Base-by-base conservation (phyloP, 441 rosid genomes). In the Mallotus japonicus region DNA sequence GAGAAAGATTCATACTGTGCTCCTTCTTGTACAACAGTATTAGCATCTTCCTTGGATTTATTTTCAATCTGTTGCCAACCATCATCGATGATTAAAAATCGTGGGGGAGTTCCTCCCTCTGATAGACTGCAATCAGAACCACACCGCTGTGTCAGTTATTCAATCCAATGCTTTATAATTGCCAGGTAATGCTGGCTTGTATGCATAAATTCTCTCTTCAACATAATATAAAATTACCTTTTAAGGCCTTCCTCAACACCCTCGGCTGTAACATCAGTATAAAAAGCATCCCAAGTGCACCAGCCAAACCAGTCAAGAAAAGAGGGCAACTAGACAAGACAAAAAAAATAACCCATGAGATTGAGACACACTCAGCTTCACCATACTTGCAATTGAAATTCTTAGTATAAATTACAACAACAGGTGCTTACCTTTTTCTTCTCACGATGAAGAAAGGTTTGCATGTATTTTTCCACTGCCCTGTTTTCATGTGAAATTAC, bases 251-350 rank as follows among this genome's bases (percentile, higher is more conserved):
- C 91, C 71, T 90, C 87, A 44, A 92, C 97, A 46, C 96, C 98
- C 79, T 95, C 96, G 0, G 98, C 95, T 13, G 98, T 95, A 79
- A 92, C 97, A 47, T 95, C 96, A n/a, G 99, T 92, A 83, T 95
- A 95, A 79, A 91, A 95, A 14, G 99, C 99, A 78, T 95, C 97
- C 99, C 99, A 95, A 13, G 97, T 92, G 87, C 99, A 95, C 97
- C 99, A 92, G 65, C 97, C 97, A 82, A 95, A 92, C 97, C 99
- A 95, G 75, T 95, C 94, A 28, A 95, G 82, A 79, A 95, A 84
- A 66, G 91, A 83, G 68, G 99, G 98, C 83, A 95, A 69, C 99
- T 95, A 72, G 49, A 73, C 17, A 70, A 50, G 72, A 62, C 56
- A 49, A 76, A 42, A 44, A 67, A 60, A 60, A 77, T 19, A 76